Conservation (phyloP, 2,329 filamentous ascomycete species). For the Trichoderma sp. region DNA sequence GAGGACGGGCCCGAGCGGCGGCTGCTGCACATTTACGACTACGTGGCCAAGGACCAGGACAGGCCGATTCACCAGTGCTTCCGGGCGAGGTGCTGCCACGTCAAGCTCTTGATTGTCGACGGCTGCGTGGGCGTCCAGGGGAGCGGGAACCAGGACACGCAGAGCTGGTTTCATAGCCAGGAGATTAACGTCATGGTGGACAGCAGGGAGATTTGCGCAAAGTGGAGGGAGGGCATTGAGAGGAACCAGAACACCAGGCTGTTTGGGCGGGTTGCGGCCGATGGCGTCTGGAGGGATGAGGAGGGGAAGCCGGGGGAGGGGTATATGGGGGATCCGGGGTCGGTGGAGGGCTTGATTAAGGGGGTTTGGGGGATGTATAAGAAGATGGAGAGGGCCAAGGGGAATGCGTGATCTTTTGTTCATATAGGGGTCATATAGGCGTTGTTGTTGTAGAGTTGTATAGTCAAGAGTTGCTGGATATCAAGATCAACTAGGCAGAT, state of each 20-base stretch:
- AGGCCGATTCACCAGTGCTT: constrained; percentile 66
- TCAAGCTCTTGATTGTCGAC: constrained; percentile 78
- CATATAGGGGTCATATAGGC: too few relatives aligned
- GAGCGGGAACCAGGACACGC: constrained; percentile 79
- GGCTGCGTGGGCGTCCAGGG: constrained; percentile 69
- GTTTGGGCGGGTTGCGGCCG: constrained; percentile 42
- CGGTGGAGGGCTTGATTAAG: constrained; percentile 28
- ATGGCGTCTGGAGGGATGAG: constrained; percentile 31
- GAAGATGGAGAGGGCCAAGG: constrained; percentile 28
- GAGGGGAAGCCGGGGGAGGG: constrained; percentile 29
- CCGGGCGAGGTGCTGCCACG: constrained; percentile 70
- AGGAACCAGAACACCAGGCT: constrained; percentile 67
- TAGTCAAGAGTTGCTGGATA: too few relatives aligned
- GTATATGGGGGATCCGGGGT: constrained; percentile 31
- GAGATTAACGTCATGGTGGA: constrained; percentile 79
- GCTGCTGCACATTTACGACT: constrained; percentile 65
- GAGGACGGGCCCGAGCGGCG: constrained; percentile 41
- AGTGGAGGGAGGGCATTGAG: constrained; percentile 63
- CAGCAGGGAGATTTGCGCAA: constrained; percentile 58
- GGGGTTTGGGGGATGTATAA: constrained; percentile 30
- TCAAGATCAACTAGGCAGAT: too few relatives aligned
- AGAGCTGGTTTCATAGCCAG: constrained; percentile 77
- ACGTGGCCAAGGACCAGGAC: constrained; percentile 73
- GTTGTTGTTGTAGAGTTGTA: too few relatives aligned
- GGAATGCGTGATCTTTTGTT: too few relatives aligned